phyloP scores from a whole-genome alignment of 768 basidiomycete genomes.

The Leucocoprinus leucothites region DNA sequence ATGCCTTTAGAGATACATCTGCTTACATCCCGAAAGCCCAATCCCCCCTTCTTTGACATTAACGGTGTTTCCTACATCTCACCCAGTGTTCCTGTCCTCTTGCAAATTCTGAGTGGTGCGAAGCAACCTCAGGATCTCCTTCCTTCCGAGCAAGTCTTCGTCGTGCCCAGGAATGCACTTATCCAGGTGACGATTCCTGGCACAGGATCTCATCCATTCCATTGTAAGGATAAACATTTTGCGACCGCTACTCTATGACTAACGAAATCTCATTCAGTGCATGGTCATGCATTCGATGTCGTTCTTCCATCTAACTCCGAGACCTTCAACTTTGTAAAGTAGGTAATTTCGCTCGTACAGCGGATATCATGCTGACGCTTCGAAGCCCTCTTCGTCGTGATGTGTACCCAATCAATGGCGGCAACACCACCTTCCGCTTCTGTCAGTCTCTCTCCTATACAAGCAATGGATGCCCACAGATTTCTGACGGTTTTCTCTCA shows the following conservation, averaged over 20 bases:
- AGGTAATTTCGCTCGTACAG: background rate
- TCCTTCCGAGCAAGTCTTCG: conserved; percentile 14
- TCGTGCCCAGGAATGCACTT: conserved; percentile 36
- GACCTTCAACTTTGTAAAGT: conserved; percentile 9
- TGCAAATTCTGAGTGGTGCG: conserved; percentile 27
- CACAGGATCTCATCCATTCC: conserved; percentile 15
- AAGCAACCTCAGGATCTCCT: conserved; percentile 29
- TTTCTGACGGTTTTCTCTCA: no score
- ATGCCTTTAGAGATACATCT: no score
- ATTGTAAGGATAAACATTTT: background rate
- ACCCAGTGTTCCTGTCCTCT: conserved; percentile 38
- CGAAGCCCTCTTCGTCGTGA: conserved; percentile 16
- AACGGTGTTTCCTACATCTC: conserved; percentile 14
- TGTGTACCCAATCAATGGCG: conserved; percentile 14
- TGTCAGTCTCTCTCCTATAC: conserved; percentile 7
- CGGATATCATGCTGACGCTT: background rate
- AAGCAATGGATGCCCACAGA: no score
- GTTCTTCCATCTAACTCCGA: conserved; percentile 8
- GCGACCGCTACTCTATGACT: background rate
- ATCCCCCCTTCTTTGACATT: conserved; percentile 15
- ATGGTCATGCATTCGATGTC: conserved; percentile 18
- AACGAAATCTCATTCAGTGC: conserved; percentile 1
- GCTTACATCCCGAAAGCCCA: conserved; percentile 22
- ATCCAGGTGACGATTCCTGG: conserved; percentile 46
- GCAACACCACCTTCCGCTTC: conserved; percentile 17